phyloP scores from a whole-genome alignment of 2,329 filamentous ascomycete species.

The Pezicula radicicola region DNA sequence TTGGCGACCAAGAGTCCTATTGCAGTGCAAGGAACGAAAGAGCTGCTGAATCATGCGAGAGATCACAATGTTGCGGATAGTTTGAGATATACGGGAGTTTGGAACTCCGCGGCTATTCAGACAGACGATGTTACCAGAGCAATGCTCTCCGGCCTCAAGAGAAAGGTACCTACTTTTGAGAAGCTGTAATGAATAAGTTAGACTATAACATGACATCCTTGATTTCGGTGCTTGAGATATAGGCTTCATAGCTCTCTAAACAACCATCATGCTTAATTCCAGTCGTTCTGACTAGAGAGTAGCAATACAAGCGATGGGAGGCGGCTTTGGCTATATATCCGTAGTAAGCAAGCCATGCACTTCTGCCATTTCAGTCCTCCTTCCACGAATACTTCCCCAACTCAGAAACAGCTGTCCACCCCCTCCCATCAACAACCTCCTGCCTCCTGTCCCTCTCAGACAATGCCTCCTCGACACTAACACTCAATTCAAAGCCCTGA shows the following conservation, averaged over 20 bases:
- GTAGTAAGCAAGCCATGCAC: too few relatives aligned
- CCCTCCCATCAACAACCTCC: constrained; percentile 15
- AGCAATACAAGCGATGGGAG: too few relatives aligned
- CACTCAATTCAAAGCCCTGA: constrained; percentile 15
- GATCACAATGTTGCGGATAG: constrained; percentile 77
- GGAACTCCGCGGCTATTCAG: constrained; percentile 84
- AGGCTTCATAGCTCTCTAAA: too few relatives aligned
- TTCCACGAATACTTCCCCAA: constrained; percentile 13
- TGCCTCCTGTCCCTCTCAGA: constrained; percentile 14
- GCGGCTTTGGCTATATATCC: too few relatives aligned
- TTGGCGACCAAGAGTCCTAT: constrained; percentile 84
- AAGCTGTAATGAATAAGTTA: constrained; percentile 59
- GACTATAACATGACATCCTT: too few relatives aligned
- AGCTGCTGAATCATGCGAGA: constrained; percentile 76
- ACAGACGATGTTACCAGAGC: constrained; percentile 73
- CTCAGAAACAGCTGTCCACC: constrained; percentile 23
- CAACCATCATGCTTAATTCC: too few relatives aligned
- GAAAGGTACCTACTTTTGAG: constrained; percentile 76
- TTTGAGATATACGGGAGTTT: constrained; percentile 78
- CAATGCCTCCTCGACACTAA: constrained; percentile 28
- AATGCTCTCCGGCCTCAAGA: constrained; percentile 72
- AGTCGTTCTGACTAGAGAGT: too few relatives aligned
- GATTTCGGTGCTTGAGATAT: too few relatives aligned
- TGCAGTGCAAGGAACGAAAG: constrained; percentile 83
- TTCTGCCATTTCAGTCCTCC: neutral